A percentile compares a stretch with the other conserved stretches of the same genome.
These are phyloP conservation scores for Anthracocystis walkeri DNA, from an alignment of 1,284 basidiomycete genomes.

Conservation along the genomic window DNA sequence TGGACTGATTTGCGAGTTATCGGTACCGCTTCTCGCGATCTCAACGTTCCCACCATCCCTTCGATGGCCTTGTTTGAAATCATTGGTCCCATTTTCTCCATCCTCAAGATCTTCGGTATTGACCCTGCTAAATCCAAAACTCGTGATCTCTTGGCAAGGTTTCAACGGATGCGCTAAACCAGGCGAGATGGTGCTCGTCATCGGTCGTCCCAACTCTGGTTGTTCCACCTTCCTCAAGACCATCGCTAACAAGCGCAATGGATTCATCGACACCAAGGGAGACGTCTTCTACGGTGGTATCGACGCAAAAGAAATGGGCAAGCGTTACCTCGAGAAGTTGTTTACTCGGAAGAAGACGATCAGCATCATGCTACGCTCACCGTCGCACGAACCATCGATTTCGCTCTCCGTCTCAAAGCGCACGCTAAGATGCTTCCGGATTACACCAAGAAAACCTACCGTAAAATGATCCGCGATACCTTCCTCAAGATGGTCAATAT, in stretches of 20 bases:
- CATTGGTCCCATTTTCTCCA: constrained; percentile 50
- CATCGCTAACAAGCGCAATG: constrained; percentile 77
- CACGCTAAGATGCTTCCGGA: constrained; percentile 70
- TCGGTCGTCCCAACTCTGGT: constrained; percentile 84
- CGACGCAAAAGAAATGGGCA: constrained; percentile 72
- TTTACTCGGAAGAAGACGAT: constrained; percentile 81
- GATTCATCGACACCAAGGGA: constrained; percentile 75
- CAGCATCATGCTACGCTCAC: constrained; percentile 81
- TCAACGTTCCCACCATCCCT: constrained; percentile 53
- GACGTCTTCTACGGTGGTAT: constrained; percentile 79
- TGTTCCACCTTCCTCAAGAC: constrained; percentile 81
- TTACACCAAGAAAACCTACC: constrained; percentile 72
- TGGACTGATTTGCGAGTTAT: constrained; percentile 48
- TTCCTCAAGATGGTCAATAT: constrained; percentile 80
- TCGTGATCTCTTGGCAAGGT: constrained; percentile 39
- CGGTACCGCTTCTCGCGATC: constrained; percentile 40
- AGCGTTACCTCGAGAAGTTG: constrained; percentile 78
- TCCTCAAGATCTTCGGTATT: constrained; percentile 46
- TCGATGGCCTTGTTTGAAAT: constrained; percentile 55
- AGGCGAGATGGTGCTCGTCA: constrained; percentile 72
- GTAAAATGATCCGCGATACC: constrained; percentile 73
- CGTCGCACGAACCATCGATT: constrained; percentile 71
- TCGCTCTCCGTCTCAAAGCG: constrained; percentile 58
- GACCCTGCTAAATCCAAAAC: constrained; percentile 45
- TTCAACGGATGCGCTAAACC: constrained; percentile 57